Conservation (phyloP, 345 rosid genomes). For the Eucalyptus albens region DNA sequence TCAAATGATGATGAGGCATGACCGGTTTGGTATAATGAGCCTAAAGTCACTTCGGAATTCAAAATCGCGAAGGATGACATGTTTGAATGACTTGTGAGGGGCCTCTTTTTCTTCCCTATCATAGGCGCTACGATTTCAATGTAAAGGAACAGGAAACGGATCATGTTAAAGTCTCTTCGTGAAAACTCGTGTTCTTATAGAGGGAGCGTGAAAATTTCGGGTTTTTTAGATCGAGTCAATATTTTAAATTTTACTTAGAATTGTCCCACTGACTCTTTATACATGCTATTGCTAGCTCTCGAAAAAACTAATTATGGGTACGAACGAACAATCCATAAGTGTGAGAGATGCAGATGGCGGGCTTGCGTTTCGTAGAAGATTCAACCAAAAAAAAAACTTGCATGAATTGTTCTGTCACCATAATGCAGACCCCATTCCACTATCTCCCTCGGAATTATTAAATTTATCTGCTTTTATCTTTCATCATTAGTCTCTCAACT, state of each 20-base stretch:
- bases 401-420: not conserved
- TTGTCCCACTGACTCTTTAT: not conserved
- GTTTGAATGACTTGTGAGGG: not conserved
- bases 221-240: accelerated
- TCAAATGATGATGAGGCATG: not conserved
- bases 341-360: not conserved
- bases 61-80: not conserved
- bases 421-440: not conserved
- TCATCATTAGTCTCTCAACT: not conserved
- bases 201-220: not conserved
- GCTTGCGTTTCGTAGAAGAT: not conserved
- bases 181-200: not conserved
- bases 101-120: not conserved
- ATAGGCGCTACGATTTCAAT: not conserved
- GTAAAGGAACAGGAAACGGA: not conserved
- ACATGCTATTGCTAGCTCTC: not conserved
- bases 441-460: not conserved
- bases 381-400: not conserved
- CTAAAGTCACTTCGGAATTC: not conserved
- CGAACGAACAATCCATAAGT: not conserved
- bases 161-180: not conserved
- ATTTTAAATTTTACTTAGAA: not conserved
- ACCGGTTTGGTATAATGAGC: not conserved
- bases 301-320: not conserved
- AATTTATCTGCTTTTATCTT: not conserved